Evolutionary conservation across 352 stramenopile species (phyloP).

Genomic region (Phytophthora agathidicida): DNA sequence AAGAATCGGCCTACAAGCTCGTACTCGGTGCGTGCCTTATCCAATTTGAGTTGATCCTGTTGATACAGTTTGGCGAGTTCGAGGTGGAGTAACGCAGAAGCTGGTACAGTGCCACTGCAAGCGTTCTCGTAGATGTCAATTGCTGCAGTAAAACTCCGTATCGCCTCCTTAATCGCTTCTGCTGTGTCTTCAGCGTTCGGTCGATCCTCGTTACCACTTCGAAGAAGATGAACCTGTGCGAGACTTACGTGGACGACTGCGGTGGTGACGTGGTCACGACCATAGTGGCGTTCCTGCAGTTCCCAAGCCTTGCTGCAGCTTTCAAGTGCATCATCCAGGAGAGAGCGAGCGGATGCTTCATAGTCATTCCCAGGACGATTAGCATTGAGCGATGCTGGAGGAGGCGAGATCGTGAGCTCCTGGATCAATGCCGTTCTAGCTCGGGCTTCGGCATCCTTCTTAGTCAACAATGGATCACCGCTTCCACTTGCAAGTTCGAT

Average conservation of each 20-base stretch:
- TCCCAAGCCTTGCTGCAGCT: conserved; percentile 69
- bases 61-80: conserved; percentile 65
- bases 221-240: conserved; percentile 58
- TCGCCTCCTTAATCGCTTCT: conserved; percentile 39
- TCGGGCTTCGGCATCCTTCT: conserved; percentile 59
- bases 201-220: conserved; percentile 12
- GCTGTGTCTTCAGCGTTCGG: conserved; percentile 15
- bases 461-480: conserved; percentile 35
- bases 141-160: conserved; percentile 52
- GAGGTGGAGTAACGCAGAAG: conserved; percentile 62
- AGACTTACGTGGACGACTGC: conserved; percentile 57
- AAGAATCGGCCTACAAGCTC: conserved; percentile 61
- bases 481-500: conserved; percentile 28
- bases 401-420: conserved; percentile 40
- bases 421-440: conserved; percentile 45
- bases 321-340: conserved; percentile 72
- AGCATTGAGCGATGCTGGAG: conserved; percentile 5
- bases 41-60: conserved; percentile 26
- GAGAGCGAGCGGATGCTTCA: conserved; percentile 26
- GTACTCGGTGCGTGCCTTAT: conserved; percentile 29
- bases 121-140: conserved; percentile 61
- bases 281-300: conserved; percentile 54
- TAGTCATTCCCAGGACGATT: conserved; percentile 9
- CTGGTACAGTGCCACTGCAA: conserved; percentile 60
- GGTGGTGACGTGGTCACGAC: conserved; percentile 60